phyloP scores from a whole-genome alignment of 495 filamentous ascomycete genomes.

The Trichoderma reesei region DNA sequence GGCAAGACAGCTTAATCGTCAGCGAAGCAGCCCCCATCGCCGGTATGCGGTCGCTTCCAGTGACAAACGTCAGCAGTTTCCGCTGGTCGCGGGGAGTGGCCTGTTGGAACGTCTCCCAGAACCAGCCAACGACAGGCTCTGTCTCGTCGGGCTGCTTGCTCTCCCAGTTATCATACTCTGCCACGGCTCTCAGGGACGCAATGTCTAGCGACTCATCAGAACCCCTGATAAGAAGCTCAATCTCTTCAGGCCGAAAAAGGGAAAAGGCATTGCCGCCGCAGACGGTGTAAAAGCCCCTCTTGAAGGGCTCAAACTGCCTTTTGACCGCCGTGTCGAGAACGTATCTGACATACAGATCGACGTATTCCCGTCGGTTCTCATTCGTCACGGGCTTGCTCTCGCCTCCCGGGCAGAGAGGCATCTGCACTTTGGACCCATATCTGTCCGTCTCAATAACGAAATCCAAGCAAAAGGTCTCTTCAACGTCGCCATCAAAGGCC shows the following conservation, averaged over 20 bases:
- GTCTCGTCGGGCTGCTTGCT: conserved; percentile 37
- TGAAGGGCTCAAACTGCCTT: conserved; percentile 90
- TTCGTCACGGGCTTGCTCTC: conserved; percentile 74
- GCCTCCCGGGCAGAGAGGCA: conserved; percentile 69
- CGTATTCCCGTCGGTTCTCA: conserved; percentile 74
- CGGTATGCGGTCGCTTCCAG: conserved; percentile 87
- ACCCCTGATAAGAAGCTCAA: conserved; percentile 80
- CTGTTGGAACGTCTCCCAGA: conserved; percentile 72
- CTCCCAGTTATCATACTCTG: conserved; percentile 74
- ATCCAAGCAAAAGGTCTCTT: conserved; percentile 71
- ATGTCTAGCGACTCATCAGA: conserved; percentile 83
- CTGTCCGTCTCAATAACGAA: conserved; percentile 71
- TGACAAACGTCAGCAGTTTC: conserved; percentile 76
- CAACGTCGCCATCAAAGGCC: conserved; percentile 78
- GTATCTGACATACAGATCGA: conserved; percentile 76
- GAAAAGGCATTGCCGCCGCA: conserved; percentile 84
- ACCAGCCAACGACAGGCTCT: conserved; percentile 69
- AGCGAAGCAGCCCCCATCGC: conserved; percentile 83
- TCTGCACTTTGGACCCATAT: conserved; percentile 57
- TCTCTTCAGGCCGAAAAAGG: conserved; percentile 89
- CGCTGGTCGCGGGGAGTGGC: conserved; percentile 60
- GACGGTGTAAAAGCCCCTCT: conserved; percentile 88
- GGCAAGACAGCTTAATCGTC: conserved; percentile 60
- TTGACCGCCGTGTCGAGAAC: conserved; percentile 69
- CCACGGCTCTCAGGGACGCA: conserved; percentile 61